Base-by-base conservation (phyloP, 108 stramenopile genomes). In the Discostella stelligeroides region DNA sequence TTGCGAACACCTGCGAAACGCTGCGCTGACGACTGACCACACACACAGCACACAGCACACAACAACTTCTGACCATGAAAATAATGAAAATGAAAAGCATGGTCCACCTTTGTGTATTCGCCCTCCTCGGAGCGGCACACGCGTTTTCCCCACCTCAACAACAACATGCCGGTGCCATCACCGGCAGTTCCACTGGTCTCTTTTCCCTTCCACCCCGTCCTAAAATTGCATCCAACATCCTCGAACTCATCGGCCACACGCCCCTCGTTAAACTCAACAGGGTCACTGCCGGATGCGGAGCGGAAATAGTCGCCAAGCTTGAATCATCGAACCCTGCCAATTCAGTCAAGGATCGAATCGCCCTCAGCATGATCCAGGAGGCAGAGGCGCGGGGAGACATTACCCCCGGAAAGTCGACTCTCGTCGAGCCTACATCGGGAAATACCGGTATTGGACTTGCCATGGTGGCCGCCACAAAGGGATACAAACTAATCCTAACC, bases 361-460 rank as follows among this genome's bases (percentile, higher is more conserved):
- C 83, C 24, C 72, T 86, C 0, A 71, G 74, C 58, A 95, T 96
- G 92, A 95, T 96, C 64, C 30, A 45, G 17, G 87, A 92, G 65
- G 95, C 95, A 6, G 93, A 96, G 80, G 75, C 85, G 51, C 82
- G 90, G 2, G 95, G 95, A 9, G 85, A 87, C 46, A 92, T 96
- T 65, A 63, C 63, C 14, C 89, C 91, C 9, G 94, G 92, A 4
- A 82, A 75, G 30, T 88, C 87, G 29, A 86, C 77, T 0, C 76
- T 96, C 10, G 92, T 94, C 14, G 95, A 94, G 74, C 92, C 92
- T n/a, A 96, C 93, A 2, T 87, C 85, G 25, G 95, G 95, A 9
- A 96, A 96, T 79, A 95, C 94, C 9, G 95, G 95, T 12, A 92
- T 97, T 56, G 95, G 86, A 14, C 79, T 93, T 21, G 95, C 96